Percentiles rank a stretch among this genome's conserved stretches.
Evolutionary conservation across 148 eudicot species (phyloP).

Genomic region (Fallopia convolvulus): DNA sequence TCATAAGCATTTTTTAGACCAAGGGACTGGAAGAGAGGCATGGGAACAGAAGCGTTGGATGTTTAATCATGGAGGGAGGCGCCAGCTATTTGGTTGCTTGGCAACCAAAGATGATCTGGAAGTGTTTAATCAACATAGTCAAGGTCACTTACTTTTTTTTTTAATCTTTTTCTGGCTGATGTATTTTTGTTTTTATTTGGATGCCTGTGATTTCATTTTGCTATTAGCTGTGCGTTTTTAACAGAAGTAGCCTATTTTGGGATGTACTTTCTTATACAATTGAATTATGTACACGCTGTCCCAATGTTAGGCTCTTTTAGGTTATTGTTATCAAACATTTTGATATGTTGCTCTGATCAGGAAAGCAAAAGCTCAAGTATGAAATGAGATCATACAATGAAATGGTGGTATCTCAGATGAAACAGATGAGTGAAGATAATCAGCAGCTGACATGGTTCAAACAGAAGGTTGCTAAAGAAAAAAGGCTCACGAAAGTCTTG

Average conservation of each 20-base stretch:
- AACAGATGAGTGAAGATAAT: constrained; percentile 77
- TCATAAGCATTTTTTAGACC: constrained; percentile 42
- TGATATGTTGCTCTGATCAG: constrained; percentile 25
- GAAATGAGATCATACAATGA: constrained; percentile 58
- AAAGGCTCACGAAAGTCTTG: constrained; percentile 38
- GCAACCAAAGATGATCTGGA: constrained; percentile 57
- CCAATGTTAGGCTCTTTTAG: background rate
- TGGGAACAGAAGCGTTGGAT: constrained; percentile 38
- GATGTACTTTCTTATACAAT: background rate
- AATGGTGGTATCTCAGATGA: constrained; percentile 42
- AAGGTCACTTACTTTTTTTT: constrained; percentile 27
- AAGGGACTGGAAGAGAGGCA: constrained; percentile 42
- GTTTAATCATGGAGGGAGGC: constrained; percentile 59
- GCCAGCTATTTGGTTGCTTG: constrained; percentile 69
- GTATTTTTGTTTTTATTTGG: background rate
- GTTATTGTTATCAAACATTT: background rate
- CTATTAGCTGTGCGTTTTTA: background rate
- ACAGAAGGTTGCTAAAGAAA: constrained; percentile 43
- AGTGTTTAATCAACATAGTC: constrained; percentile 50
- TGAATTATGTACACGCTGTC: background rate
- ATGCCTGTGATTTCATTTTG: background rate
- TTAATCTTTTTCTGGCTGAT: background rate
- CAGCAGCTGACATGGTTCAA: constrained; percentile 57
- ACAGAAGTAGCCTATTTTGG: background rate
- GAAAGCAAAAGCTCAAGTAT: constrained; percentile 53